Percentiles rank a stretch among this genome's conserved stretches.
These are phyloP conservation scores for Rubroboletus pulcherrimus DNA, from an alignment of 768 basidiomycete species.

Conservation along the genomic window DNA sequence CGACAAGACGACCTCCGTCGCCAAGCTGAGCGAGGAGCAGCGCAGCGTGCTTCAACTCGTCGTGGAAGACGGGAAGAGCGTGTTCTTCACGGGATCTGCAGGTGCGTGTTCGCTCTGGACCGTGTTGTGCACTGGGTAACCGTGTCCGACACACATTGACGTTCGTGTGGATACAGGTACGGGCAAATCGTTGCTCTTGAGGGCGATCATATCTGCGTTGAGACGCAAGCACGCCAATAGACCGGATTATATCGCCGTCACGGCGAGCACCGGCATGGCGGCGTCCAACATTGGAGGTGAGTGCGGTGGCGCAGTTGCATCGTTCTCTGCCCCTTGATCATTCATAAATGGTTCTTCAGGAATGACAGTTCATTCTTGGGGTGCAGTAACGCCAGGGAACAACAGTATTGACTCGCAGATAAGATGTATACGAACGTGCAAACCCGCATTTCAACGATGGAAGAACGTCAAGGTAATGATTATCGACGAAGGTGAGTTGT, in stretches of 20 bases:
- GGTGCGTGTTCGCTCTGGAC: slow-evolving; percentile 35
- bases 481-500: slow-evolving; percentile 56
- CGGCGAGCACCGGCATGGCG: slow-evolving; percentile 43
- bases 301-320: neutral
- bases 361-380: slow-evolving; percentile 59
- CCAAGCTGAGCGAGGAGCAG: slow-evolving; percentile 54
- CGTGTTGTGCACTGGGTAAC: neutral
- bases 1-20: slow-evolving; percentile 28
- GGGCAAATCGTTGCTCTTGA: slow-evolving; percentile 58
- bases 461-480: slow-evolving; percentile 53
- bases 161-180: slow-evolving; percentile 40
- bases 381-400: slow-evolving; percentile 48
- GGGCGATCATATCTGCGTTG: slow-evolving; percentile 53
- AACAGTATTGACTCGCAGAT: slow-evolving; percentile 46
- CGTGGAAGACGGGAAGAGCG: slow-evolving; percentile 53
- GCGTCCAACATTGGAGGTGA: slow-evolving; percentile 48
- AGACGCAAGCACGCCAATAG: slow-evolving; percentile 34
- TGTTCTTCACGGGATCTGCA: slow-evolving; percentile 71
- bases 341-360: slow-evolving; percentile 31
- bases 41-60: slow-evolving; percentile 46
- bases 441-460: slow-evolving; percentile 56
- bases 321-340: neutral
- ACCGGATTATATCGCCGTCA: slow-evolving; percentile 40
- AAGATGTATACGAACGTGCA: slow-evolving; percentile 48
- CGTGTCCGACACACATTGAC: neutral